Conservation (phyloP, 164 flowering plant genomes). For the Paratinospora sagittata region DNA sequence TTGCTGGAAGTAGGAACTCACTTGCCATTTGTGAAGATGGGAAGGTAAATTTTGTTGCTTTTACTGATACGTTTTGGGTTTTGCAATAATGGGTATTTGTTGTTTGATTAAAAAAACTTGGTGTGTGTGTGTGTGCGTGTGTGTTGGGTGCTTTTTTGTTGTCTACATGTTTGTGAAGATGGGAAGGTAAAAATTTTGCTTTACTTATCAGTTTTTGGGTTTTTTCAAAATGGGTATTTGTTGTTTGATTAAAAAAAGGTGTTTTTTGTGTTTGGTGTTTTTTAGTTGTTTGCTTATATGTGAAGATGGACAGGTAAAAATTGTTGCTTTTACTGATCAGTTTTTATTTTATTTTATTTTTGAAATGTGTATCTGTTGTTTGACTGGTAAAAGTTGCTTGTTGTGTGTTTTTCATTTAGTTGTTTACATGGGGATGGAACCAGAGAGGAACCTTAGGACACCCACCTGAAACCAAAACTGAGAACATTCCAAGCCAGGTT, state of each 20-base stretch:
- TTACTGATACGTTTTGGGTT: neutral
- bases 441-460: constrained; percentile 97
- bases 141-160: too few species aligned
- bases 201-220: too few species aligned
- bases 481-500: constrained; percentile 83
- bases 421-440: constrained; percentile 99
- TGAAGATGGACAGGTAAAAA: too few species aligned
- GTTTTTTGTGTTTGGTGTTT: too few species aligned
- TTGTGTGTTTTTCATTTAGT: constrained; percentile 28
- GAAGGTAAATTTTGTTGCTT: constrained; percentile 38
- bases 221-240: too few species aligned
- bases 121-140: too few species aligned
- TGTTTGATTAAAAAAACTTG: too few species aligned
- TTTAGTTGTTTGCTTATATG: too few species aligned
- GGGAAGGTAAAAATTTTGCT: too few species aligned
- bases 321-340: neutral
- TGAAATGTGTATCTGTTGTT: neutral
- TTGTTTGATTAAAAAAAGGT: too few species aligned
- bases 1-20: constrained; percentile 95
- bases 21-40: constrained; percentile 93
- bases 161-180: too few species aligned
- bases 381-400: constrained; percentile 4
- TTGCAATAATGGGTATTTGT: too few species aligned
- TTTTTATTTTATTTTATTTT: neutral
- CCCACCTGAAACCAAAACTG: constrained; percentile 85